Evolutionary conservation across 83 land plant genomes (phyloP).

Genomic region (Diphasiastrum complanatum): DNA sequence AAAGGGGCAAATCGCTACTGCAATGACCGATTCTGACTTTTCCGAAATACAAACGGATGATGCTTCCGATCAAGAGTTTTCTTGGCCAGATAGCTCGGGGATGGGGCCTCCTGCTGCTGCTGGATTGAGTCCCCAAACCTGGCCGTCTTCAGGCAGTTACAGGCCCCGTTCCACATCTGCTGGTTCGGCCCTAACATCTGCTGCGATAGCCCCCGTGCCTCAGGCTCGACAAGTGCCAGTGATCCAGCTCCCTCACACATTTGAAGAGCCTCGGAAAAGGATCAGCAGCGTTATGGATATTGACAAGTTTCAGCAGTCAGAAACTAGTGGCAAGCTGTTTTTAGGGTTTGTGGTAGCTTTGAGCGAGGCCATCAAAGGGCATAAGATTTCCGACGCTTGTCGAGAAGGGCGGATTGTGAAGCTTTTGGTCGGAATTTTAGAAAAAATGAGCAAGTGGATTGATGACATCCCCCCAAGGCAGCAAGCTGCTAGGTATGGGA

Average conservation of each 20-base stretch:
- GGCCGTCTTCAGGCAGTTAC: no score
- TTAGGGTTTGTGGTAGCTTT: constrained; percentile 84
- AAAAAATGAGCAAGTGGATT: constrained; percentile 47
- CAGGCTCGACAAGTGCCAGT: constrained; percentile 54
- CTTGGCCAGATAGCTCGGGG: no score
- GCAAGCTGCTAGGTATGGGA: constrained; percentile 71
- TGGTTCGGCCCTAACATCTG: constrained; percentile 34
- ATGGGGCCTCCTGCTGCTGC: no score
- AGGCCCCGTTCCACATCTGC: no score
- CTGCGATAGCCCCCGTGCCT: constrained; percentile 76
- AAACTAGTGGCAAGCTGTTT: constrained; percentile 44
- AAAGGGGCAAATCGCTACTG: no score
- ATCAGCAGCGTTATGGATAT: constrained; percentile 57
- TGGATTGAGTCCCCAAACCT: no score
- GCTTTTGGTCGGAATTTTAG: constrained; percentile 41
- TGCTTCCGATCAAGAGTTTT: no score
- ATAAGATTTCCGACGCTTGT: constrained; percentile 76
- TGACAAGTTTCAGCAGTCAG: constrained; percentile 48
- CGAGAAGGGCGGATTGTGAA: constrained; percentile 28
- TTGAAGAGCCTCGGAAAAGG: constrained; percentile 48
- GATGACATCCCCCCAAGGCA: constrained; percentile 70
- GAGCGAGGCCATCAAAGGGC: constrained; percentile 59
- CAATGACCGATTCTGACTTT: no score
- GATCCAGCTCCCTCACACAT: constrained; percentile 45
- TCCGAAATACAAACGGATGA: no score